These are phyloP conservation scores for Gryganskiella cystojenkinii DNA, from an alignment of 192 early-diverging fungal species.

Conservation along the genomic window DNA sequence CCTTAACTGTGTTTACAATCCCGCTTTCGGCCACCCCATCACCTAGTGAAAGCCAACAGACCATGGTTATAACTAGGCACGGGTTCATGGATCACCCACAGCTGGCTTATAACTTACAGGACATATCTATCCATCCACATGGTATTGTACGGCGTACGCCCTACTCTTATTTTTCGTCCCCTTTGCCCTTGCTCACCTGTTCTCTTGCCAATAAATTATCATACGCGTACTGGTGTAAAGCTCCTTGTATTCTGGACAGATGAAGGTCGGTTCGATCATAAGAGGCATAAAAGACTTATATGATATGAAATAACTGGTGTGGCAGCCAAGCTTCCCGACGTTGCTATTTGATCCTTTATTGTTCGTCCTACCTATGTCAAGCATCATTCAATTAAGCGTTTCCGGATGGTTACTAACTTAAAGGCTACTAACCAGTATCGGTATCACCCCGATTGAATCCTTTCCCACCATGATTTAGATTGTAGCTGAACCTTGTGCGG, in stretches of 20 bases:
- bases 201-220: constrained; percentile 6
- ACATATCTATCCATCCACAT: constrained; percentile 27
- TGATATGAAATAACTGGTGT: no score
- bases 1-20: constrained; percentile 33
- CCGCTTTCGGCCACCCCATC: constrained; percentile 26
- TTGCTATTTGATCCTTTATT: no score
- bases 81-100: not conserved
- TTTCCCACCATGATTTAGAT: no score
- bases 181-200: constrained; percentile 1
- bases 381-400: no score
- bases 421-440: no score
- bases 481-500: no score
- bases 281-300: no score
- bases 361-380: no score
- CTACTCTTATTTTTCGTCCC: not conserved
- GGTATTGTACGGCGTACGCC: constrained; percentile 7
- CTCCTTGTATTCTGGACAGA: constrained; percentile 28
- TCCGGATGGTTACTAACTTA: no score
- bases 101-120: constrained; percentile 18
- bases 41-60: constrained; percentile 14
- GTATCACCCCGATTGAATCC: no score
- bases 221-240: constrained; percentile 21
- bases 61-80: constrained; percentile 13
- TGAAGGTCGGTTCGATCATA: no score
- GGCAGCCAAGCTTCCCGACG: no score